Base-by-base conservation (phyloP, 2,329 filamentous ascomycete species). In the Ceratocystis albifundus region DNA sequence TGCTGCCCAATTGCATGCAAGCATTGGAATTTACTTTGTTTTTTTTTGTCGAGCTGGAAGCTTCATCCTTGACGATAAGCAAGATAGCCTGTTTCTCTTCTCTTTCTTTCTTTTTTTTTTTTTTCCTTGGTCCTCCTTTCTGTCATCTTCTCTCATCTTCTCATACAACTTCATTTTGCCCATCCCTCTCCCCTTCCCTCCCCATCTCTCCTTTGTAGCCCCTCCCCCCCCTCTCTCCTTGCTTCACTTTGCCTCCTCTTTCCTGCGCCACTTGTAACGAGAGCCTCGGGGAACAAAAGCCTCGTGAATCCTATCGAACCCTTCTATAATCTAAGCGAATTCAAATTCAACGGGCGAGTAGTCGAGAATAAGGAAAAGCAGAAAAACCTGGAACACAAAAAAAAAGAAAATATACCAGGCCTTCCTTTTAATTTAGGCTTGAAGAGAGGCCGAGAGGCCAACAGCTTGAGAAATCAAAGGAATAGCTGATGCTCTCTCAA, bases 261-360 rank as follows among this genome's bases (percentile, higher is more conserved):
- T 32, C 53, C 53, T 59, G 53, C 53, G 28, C 53, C 53, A 59
- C 28, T 59, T 59, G 53, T 59, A 36, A 59, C 53, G 28, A 59
- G 53, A 59, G 28, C 25, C 53, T 59, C 53, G 15, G 53, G 53
- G 53, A 30, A 36, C 28, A 17, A 32, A 32, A 20, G 28, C 53
- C 53, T 17, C 12, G 53, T 6, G 6, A 59, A 59, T 59, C 53
- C 53, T 32, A 59, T 59, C 10, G 53, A 57, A 57, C 25, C 12
- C 28, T n/a, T 59, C 53, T 59, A 7, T 32, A 25, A 59, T 8
- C 20, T 53, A 53, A 53, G 48, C 53, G 28, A 59, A 59, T 59
- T 59, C 28, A 17, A 59, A 30, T 25, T 30, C 53, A 59, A 30
- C 4, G 12, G 8, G 32, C 7, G 28, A 41, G 36, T 12, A 41